A percentile compares a stretch with the other conserved stretches of the same genome.
Conservation (phyloP, 352 stramenopile species). For the Elongisporangium prolatum region DNA sequence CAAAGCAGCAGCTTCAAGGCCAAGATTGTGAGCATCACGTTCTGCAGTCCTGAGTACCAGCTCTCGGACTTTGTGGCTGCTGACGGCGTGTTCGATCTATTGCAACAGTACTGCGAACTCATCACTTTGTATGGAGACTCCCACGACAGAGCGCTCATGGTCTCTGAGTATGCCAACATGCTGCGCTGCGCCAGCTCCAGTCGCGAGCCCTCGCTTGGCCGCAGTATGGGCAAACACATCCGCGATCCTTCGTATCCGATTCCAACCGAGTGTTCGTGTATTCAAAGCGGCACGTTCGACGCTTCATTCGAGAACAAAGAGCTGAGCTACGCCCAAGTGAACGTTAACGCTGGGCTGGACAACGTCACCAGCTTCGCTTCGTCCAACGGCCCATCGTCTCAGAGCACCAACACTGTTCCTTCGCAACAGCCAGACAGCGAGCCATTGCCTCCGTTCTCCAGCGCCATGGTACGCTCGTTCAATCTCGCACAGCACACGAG, state of each 20-base stretch:
- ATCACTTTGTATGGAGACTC: slow-evolving; percentile 62
- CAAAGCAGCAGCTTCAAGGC: background rate
- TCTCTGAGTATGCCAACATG: slow-evolving; percentile 11
- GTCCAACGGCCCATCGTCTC: background rate
- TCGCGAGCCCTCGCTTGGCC: slow-evolving; percentile 8
- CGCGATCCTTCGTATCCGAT: slow-evolving; percentile 14
- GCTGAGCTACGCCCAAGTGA: slow-evolving; percentile 15
- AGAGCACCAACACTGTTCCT: too few species aligned
- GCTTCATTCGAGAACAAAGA: slow-evolving; percentile 10
- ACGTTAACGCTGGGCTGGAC: slow-evolving; percentile 4
- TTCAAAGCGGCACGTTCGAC: slow-evolving; percentile 7
- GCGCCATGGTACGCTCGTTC: too few species aligned
- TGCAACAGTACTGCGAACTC: slow-evolving; percentile 30
- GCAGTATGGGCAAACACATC: slow-evolving; percentile 14
- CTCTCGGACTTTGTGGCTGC: slow-evolving; percentile 33
- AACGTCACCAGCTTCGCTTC: slow-evolving; percentile 13
- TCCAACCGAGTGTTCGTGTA: slow-evolving; percentile 10
- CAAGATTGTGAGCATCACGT: slow-evolving; percentile 25
- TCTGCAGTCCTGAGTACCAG: slow-evolving; percentile 63
- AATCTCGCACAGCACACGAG: slow-evolving; percentile 13
- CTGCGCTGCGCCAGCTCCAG: slow-evolving; percentile 5
- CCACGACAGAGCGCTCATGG: slow-evolving; percentile 11
- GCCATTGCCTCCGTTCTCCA: background rate
- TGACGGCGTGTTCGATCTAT: slow-evolving; percentile 27
- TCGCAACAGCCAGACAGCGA: slow-evolving; percentile 3